These are phyloP conservation scores for Lagenidium giganteum DNA, from an alignment of 352 stramenopile genomes.

Conservation along the genomic window DNA sequence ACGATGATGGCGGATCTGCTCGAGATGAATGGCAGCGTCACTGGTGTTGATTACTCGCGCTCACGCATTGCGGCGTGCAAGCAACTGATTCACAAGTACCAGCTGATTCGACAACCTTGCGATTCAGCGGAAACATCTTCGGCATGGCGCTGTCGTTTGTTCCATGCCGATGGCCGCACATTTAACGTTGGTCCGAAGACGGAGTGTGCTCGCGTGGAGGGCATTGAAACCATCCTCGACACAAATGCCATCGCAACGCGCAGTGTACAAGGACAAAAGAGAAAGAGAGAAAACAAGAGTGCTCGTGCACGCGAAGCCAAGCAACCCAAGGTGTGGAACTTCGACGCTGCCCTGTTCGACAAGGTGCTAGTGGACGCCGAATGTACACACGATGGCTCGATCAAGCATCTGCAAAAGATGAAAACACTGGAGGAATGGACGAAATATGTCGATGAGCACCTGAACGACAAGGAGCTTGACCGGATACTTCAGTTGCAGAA, in stretches of 20 bases:
- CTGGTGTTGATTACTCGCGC: slow-evolving; percentile 85
- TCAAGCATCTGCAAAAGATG: slow-evolving; percentile 83
- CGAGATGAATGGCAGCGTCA: slow-evolving; percentile 52
- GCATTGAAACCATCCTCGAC: slow-evolving; percentile 57
- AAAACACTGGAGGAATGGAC: slow-evolving; percentile 64
- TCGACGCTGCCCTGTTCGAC: slow-evolving; percentile 72
- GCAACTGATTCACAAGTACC: slow-evolving; percentile 91
- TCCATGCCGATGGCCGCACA: slow-evolving; percentile 71
- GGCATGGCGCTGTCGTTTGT: slow-evolving; percentile 67
- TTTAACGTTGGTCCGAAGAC: slow-evolving; percentile 55
- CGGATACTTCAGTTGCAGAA: slow-evolving; percentile 60
- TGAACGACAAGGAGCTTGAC: slow-evolving; percentile 44
- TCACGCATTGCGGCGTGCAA: slow-evolving; percentile 81
- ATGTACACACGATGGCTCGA: slow-evolving; percentile 93
- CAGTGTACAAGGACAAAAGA: slow-evolving; percentile 33
- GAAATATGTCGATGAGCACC: slow-evolving; percentile 65
- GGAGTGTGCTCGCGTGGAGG: slow-evolving; percentile 30
- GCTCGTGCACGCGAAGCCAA: slow-evolving; percentile 55
- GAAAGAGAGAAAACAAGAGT: slow-evolving; percentile 93
- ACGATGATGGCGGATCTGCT: slow-evolving; percentile 86
- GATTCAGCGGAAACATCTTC: neutral
- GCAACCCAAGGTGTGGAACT: slow-evolving; percentile 23
- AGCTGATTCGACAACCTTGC: slow-evolving; percentile 46
- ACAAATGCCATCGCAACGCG: slow-evolving; percentile 50
- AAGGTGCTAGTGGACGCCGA: slow-evolving; percentile 95